These are phyloP conservation scores for Populus nigra DNA, from an alignment of 345 rosid species.

Conservation along the genomic window DNA sequence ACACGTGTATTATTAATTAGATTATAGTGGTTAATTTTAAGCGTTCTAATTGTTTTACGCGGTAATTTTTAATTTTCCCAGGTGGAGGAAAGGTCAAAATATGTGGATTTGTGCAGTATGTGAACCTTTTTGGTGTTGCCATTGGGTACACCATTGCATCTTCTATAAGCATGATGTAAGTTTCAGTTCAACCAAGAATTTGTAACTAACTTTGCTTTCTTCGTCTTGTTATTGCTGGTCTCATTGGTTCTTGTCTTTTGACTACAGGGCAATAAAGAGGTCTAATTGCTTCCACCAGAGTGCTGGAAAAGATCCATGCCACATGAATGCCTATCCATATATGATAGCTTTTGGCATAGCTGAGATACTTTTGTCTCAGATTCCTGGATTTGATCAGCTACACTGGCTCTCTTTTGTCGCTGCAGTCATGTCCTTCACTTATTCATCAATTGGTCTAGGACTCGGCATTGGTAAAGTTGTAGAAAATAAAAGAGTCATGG, in stretches of 20 bases:
- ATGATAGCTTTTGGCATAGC: constrained; percentile 64
- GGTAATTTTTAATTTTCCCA: constrained; percentile 16
- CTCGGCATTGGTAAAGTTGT: constrained; percentile 77
- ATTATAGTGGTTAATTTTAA: neutral
- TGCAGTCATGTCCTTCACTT: constrained; percentile 93
- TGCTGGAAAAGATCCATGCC: constrained; percentile 47
- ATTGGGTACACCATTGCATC: constrained; percentile 82
- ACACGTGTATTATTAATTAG: neutral
- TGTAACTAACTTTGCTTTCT: neutral
- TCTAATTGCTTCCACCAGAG: constrained; percentile 53
- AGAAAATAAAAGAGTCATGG: constrained; percentile 49
- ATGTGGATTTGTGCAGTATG: constrained; percentile 65
- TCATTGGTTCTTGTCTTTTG: neutral
- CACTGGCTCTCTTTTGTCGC: constrained; percentile 92
- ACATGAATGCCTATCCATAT: constrained; percentile 50
- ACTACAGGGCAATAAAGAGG: constrained; percentile 57
- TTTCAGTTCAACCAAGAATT: neutral
- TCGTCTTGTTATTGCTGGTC: neutral
- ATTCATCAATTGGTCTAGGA: constrained; percentile 82
- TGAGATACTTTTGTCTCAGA: constrained; percentile 64
- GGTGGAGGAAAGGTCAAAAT: constrained; percentile 68
- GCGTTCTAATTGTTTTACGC: neutral
- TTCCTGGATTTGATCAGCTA: constrained; percentile 78
- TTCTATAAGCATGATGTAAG: constrained; percentile 70
- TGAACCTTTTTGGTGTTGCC: constrained; percentile 63